Conservation (phyloP, 2,329 filamentous ascomycete genomes). For the Akanthomyces uredinophilus region DNA sequence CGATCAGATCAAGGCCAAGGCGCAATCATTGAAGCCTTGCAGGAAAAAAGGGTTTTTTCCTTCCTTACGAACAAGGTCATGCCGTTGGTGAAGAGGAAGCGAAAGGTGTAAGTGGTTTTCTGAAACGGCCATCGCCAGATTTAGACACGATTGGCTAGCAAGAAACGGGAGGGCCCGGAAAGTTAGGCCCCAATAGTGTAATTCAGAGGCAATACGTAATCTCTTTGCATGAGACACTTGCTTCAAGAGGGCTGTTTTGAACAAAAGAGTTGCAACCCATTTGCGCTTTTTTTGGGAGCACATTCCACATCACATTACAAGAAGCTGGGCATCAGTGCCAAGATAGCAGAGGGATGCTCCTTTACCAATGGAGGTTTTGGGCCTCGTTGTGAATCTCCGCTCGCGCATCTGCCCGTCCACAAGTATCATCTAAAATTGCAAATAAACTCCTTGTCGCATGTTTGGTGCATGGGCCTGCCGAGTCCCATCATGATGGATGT, state of each 20-base stretch:
- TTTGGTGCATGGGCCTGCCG: not conserved
- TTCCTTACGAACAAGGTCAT: too few relatives aligned
- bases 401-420: not conserved
- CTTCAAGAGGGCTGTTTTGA: too few relatives aligned
- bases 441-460: not conserved
- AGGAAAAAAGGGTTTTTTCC: not conserved
- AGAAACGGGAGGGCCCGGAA: not conserved
- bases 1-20: too few relatives aligned
- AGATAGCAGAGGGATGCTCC: too few relatives aligned
- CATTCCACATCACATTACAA: not conserved
- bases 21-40: not conserved
- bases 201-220: not conserved
- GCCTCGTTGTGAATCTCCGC: too few relatives aligned
- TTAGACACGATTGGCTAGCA: conserved; percentile 5
- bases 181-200: not conserved
- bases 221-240: not conserved
- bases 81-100: not conserved
- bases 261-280: not conserved
- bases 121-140: not conserved
- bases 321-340: not conserved
- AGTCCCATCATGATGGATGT: not conserved
- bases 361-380: too few relatives aligned
- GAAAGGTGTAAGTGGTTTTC: not conserved
- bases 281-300: not conserved
- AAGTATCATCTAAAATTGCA: too few relatives aligned